Base-by-base conservation (phyloP, 2,329 filamentous ascomycete genomes). In the Albophoma yamanashiensis region DNA sequence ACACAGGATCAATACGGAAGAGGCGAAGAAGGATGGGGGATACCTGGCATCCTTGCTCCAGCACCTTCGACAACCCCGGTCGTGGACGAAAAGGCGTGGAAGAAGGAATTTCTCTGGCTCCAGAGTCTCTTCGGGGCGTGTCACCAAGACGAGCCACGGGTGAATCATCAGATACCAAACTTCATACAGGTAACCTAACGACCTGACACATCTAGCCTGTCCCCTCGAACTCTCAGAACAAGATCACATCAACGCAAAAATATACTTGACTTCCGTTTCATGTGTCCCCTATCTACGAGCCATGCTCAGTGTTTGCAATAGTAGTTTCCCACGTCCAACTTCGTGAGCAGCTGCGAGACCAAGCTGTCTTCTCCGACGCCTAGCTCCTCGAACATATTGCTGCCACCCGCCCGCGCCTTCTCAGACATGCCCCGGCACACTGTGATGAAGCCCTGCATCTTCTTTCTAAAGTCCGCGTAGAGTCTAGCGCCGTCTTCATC, bases 381-480 rank as follows among this genome's bases (percentile, higher is more conserved):
- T 71, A 62, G 59, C 20, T 73, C 71, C 22, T 66, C 68, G 9
- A 64, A 58, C 57, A 67, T 67, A 42, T 65, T 68, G 63, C 68
- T 68, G 64, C 68, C 76, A 4, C 64, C 60, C 60, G 71, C 67
- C 63, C 77, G 71, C 56, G 76, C 82, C 80, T 83, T 90, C 69
- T 86, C 89, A 50, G 79, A 85, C 68, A 89, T 77, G 1, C 81
- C 86, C 61, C 79, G 82, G 70, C 84, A 94, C 1, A 89, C 89
- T 56, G 78, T 87, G 60, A 94, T 79, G 66, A 96, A 94, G 0
- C 89, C 82, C 34, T 84, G 81, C 0, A 91, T 80, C 67, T 91
- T 91, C 70, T 86, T 89, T 68, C 80, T 82, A 67, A 95, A 91
- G 39, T 76, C 76, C 3, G 73, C 70, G 69, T 93, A 91, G 17